Evolutionary conservation across 1,284 basidiomycete species (phyloP).

Genomic region (Papiliotrema fonsecae): DNA sequence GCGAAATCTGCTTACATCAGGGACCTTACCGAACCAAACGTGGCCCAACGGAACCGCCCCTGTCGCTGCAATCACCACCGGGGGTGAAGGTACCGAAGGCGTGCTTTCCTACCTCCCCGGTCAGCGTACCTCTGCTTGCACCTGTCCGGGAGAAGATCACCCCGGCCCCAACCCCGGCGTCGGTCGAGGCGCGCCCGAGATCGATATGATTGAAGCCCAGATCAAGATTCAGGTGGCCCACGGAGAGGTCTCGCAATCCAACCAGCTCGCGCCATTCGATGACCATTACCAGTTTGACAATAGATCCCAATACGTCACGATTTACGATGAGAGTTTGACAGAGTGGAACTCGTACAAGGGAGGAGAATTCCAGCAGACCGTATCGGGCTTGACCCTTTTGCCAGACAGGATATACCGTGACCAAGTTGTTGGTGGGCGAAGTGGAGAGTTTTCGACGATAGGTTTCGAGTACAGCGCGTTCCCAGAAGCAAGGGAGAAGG

Average conservation of each 20-base stretch:
- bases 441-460: slow-evolving; percentile 48
- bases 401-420: slow-evolving; percentile 53
- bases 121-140: slow-evolving; percentile 54
- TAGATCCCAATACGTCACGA: slow-evolving; percentile 41
- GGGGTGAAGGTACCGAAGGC: slow-evolving; percentile 24
- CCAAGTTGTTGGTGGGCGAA: slow-evolving; percentile 18
- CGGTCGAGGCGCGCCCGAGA: slow-evolving; percentile 61
- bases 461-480: slow-evolving; percentile 66
- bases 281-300: slow-evolving; percentile 60
- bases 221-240: slow-evolving; percentile 11
- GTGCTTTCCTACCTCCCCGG: slow-evolving; percentile 47
- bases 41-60: slow-evolving; percentile 43
- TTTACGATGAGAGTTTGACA: slow-evolving; percentile 50
- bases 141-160: slow-evolving; percentile 58
- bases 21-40: slow-evolving; percentile 46
- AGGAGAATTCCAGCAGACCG: slow-evolving; percentile 70
- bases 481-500: slow-evolving; percentile 54
- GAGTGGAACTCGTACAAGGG: slow-evolving; percentile 71
- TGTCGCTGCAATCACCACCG: slow-evolving; percentile 37
- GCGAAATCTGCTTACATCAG: no score
- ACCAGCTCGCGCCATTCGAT: slow-evolving; percentile 55
- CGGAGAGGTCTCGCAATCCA: slow-evolving; percentile 26
- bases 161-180: slow-evolving; percentile 56
- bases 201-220: slow-evolving; percentile 64
- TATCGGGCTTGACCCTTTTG: slow-evolving; percentile 55